Conservation (phyloP, 305 asterid genomes). For the Fraxinus paxiana region DNA sequence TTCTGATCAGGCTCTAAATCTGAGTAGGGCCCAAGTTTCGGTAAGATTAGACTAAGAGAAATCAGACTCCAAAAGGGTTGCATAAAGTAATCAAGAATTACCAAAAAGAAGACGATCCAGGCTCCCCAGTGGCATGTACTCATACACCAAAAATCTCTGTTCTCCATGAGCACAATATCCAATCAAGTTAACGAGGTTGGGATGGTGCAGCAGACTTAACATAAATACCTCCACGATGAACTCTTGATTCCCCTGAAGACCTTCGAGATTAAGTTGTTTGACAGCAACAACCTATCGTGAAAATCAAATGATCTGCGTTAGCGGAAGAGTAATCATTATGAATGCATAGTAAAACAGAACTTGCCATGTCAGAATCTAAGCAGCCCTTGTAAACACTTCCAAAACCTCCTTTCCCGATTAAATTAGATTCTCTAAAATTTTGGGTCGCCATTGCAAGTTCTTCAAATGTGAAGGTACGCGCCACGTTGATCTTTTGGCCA, state of each 20-base stretch:
- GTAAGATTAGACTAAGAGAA: too few relatives aligned
- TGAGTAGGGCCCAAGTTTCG: slow-evolving; percentile 3
- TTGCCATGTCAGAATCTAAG: slow-evolving; percentile 61
- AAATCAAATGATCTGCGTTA: neutral
- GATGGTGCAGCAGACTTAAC: slow-evolving; percentile 75
- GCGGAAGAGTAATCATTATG: too few relatives aligned
- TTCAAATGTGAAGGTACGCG: slow-evolving; percentile 69
- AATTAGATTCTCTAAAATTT: slow-evolving; percentile 62
- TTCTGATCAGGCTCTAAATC: slow-evolving; percentile 47
- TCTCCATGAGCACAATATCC: slow-evolving; percentile 89
- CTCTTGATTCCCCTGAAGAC: slow-evolving; percentile 85
- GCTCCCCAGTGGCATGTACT: slow-evolving; percentile 86
- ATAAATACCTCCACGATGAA: slow-evolving; percentile 86
- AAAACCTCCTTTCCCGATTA: slow-evolving; percentile 90
- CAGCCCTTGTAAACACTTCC: slow-evolving; percentile 79
- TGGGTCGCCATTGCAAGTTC: slow-evolving; percentile 83
- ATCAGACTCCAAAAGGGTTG: too few relatives aligned
- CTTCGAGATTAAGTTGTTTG: slow-evolving; percentile 79
- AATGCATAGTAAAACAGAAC: slow-evolving; percentile 4
- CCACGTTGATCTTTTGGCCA: slow-evolving; percentile 40
- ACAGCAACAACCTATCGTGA: slow-evolving; percentile 71
- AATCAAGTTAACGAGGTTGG: slow-evolving; percentile 71
- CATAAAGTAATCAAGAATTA: slow-evolving; percentile 23
- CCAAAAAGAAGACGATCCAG: slow-evolving; percentile 82
- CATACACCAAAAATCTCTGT: slow-evolving; percentile 79